These are phyloP conservation scores for Monilinia aucupariae DNA, from an alignment of 2,329 filamentous ascomycete genomes.

Conservation along the genomic window DNA sequence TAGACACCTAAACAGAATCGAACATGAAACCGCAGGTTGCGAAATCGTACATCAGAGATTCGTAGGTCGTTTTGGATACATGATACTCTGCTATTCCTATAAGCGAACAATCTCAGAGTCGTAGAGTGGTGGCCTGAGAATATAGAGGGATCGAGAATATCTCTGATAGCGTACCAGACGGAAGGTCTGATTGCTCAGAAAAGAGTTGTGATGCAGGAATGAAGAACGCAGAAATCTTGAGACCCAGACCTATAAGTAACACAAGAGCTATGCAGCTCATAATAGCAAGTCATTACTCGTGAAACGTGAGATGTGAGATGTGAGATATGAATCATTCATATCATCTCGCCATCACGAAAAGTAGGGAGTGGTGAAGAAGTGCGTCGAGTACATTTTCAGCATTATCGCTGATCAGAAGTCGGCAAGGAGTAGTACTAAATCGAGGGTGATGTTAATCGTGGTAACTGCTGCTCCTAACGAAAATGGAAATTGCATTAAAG, in stretches of 20 bases:
- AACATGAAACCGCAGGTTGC: not conserved
- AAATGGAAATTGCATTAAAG: not conserved
- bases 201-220: accelerated
- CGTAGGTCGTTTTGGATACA: not conserved
- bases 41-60: not conserved
- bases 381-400: not conserved
- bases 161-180: not conserved
- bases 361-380: not conserved
- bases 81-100: not conserved
- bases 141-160: not conserved
- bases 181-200: too few relatives aligned
- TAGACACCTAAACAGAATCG: not conserved
- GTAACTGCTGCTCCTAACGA: not conserved
- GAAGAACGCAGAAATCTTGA: not conserved
- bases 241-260: not conserved
- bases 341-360: not conserved
- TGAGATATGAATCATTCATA: not conserved
- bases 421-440: not conserved
- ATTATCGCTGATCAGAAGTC: not conserved
- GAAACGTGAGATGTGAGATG: not conserved
- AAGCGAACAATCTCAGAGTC: not conserved
- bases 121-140: not conserved
- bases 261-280: not conserved
- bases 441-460: not conserved
- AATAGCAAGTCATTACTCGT: not conserved